Evolutionary conservation across 805 yeast species (phyloP).

Genomic region (Saturnispora zaruensis): DNA sequence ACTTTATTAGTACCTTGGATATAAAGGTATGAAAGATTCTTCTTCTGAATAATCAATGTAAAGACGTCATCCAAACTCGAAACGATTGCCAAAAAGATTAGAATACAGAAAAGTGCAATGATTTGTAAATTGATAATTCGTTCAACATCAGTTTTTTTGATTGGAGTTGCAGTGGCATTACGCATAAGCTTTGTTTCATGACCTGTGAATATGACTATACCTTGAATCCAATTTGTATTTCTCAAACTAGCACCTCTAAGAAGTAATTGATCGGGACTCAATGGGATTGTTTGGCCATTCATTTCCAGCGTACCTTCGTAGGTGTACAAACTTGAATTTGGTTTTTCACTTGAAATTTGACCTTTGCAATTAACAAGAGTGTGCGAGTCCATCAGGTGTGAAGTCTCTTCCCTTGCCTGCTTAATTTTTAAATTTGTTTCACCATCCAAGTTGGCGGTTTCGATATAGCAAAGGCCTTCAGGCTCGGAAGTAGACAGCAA

Average conservation of each 20-base stretch:
- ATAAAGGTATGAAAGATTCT: slow-evolving; percentile 53
- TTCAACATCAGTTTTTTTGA: slow-evolving; percentile 94
- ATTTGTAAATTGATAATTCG: slow-evolving; percentile 90
- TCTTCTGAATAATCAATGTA: slow-evolving; percentile 46
- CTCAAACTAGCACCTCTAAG: slow-evolving; percentile 92
- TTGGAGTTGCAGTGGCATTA: slow-evolving; percentile 97
- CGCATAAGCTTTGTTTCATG: slow-evolving; percentile 98
- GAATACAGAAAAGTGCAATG: slow-evolving; percentile 73
- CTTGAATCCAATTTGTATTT: slow-evolving; percentile 93
- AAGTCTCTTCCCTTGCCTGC: slow-evolving; percentile 76
- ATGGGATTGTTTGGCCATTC: slow-evolving; percentile 52
- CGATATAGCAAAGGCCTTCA: slow-evolving; percentile 94
- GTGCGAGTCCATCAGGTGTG: slow-evolving; percentile 56
- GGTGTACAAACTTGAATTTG: slow-evolving; percentile 88
- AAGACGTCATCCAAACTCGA: slow-evolving; percentile 86
- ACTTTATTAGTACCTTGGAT: slow-evolving; percentile 61
- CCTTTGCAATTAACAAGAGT: slow-evolving; percentile 49
- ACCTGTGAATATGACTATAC: slow-evolving; percentile 90
- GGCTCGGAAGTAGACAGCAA: slow-evolving; percentile 91
- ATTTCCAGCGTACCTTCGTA: slow-evolving; percentile 80
- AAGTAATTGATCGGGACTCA: slow-evolving; percentile 84
- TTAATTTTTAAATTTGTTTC: slow-evolving; percentile 95
- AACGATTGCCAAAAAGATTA: slow-evolving; percentile 65
- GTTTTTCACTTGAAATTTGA: slow-evolving; percentile 73
- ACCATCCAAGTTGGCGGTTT: slow-evolving; percentile 96